Percentiles rank a stretch among this genome's conserved stretches.
phyloP scores from a whole-genome alignment of 2,329 filamentous ascomycete genomes.

The Fusarium pseudoanthophilum region DNA sequence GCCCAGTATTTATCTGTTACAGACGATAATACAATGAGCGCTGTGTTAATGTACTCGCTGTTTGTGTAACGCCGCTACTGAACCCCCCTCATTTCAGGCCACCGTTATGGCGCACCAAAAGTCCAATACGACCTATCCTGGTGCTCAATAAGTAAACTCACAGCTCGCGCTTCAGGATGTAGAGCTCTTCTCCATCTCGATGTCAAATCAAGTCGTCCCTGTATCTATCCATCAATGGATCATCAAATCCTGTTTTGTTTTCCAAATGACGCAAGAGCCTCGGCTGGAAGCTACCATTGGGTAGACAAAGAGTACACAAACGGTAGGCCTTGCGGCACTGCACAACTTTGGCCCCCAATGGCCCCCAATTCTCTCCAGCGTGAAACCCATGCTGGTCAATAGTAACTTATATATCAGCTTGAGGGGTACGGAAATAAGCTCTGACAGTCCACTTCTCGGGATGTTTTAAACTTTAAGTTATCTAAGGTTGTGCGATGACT shows the following conservation, averaged over 20 bases:
- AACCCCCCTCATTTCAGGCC: not conserved
- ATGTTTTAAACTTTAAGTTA: not conserved
- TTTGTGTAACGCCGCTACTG: not conserved
- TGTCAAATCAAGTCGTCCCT: rapidly evolving
- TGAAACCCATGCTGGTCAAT: too few species aligned
- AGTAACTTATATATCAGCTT: too few species aligned
- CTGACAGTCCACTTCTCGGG: not conserved
- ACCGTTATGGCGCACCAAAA: too few species aligned
- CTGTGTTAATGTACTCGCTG: rapidly evolving
- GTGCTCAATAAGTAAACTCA: too few species aligned
- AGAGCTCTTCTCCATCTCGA: rapidly evolving
- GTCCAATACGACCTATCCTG: too few species aligned
- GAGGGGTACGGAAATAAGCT: too few species aligned
- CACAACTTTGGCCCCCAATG: not conserved
- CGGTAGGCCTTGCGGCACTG: not conserved
- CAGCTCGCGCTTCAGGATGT: not conserved
- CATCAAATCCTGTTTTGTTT: too few species aligned
- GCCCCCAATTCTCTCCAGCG: not conserved
- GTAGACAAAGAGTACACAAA: not conserved
- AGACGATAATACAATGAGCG: not conserved
- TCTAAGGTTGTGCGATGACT: not conserved
- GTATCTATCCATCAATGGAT: rapidly evolving
- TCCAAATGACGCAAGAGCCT: not conserved
- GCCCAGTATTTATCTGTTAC: not conserved
- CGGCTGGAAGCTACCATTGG: not conserved